phyloP scores from a whole-genome alignment of 73 alveolate species.

The Effrenium voratum region DNA sequence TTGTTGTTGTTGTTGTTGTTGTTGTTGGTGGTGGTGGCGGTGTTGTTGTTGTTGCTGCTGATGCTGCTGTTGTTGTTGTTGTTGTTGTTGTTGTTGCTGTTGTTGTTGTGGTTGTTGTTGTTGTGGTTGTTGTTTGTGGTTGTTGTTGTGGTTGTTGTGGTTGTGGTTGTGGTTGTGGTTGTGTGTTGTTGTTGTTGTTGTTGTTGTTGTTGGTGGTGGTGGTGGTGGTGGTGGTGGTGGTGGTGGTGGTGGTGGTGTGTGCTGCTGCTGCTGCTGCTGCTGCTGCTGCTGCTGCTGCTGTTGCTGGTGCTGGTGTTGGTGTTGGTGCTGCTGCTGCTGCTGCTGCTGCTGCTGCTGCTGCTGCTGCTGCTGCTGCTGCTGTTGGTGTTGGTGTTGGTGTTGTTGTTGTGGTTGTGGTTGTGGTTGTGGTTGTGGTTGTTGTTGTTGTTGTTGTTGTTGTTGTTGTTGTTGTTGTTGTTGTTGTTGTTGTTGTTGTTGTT shows the following conservation, averaged over 20 bases:
- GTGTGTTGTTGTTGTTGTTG: no score
- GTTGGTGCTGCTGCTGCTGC: neutral
- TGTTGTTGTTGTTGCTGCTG: neutral
- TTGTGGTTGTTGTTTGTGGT: neutral
- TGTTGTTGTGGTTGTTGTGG: neutral
- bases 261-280: neutral
- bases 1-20: neutral
- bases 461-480: no score
- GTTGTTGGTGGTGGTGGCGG: neutral
- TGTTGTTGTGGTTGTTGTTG: neutral
- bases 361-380: conserved; percentile 22
- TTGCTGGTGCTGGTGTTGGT: neutral
- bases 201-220: no score
- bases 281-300: neutral
- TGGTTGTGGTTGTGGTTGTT: no score
- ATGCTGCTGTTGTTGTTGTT: neutral
- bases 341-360: neutral
- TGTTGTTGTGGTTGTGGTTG: no score
- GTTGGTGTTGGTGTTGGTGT: neutral
- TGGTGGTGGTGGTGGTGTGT: neutral
- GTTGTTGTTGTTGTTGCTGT: neutral
- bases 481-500: no score
- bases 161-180: no score
- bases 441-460: no score
- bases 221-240: no score